Evolutionary conservation across 192 early-diverging fungal genomes (phyloP), one percentile per base, ranked within the genome.

Genomic region (Gamsiella multidivaricata): DNA sequence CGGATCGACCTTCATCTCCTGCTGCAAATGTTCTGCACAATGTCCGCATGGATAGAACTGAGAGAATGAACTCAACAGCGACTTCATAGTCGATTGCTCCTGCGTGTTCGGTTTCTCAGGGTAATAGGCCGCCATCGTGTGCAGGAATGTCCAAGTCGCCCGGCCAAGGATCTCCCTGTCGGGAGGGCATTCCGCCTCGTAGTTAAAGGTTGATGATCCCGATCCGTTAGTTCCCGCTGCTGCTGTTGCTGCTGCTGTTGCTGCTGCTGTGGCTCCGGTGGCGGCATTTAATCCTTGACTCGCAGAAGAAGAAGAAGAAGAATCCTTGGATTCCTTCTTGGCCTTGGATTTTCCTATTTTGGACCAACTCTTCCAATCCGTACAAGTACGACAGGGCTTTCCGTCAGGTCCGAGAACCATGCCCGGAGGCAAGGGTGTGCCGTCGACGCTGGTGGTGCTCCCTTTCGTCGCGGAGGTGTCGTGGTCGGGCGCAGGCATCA

Each of bases 71-170:
- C 63, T 63, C 41, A 97, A 71, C 41, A 98, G 86, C 0, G 81
- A 74, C 65, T 79, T 75, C 95, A 97, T 97, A 61, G 84, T 87
- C 15, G 82, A 66, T 80, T 93, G 91, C 75, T 99, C 90, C 43
- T 81, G 67, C 1, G 61, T 39, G 2, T 91, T 87, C 0, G 97
- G 94, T 18, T 70, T 80, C 26, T 94, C 89, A 0, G 97, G 96
- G 71, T 99, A 99, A 82, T 99, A 97, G 0, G 96, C 95, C 4
- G 96, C 94, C 90, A 97, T 96, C 0, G 96, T 96, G 79, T 99
- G 97, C 52, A 99, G 84, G 58, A 98, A 95, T 5, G 96, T 98
- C 97, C 97, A 99, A 0, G 95, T 95, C n/a, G 94, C 87, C 5
- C 86, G 82, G 25, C 97, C 97, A 22, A 99, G 91, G 32, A 85